Evolutionary conservation across 176 grass and related monocot genomes (phyloP), one percentile per base, ranked within the genome.

Genomic region (Carex kokanica): DNA sequence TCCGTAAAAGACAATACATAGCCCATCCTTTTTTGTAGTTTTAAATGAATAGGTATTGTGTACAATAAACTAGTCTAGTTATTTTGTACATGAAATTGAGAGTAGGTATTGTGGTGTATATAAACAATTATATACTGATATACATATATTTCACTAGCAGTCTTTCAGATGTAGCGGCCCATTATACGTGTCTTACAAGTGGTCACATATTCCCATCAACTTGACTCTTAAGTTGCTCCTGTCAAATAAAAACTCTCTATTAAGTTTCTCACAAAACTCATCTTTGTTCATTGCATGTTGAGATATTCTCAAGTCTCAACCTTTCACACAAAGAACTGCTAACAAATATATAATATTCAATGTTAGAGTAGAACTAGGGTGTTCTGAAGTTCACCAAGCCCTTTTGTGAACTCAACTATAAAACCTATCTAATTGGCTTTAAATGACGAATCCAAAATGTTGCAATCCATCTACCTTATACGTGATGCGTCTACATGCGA

Each of bases 141-240:
- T 31, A 52, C 65, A 69, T 40, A 69, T 43, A 8, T 77, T 32
- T 43, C 12, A 6, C 8, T 55, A 53, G 49, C 73, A 54, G 24
- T 31, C 32, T 38, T 68, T 68, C 32, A 38, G 65, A 75, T 52
- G 20, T 53, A 27, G 71, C 43, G 16, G 73, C 18, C 73, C 24
- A 14, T 25, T 77, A 41, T 38, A 40, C 2, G n/a, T 55, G 55
- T 74, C 12, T 53, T 55, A 56, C 14, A 29, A 29, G 72, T 40
- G 16, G 5, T 82, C 61, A 61, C 20, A 17, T 41, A 52, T 27
- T 66, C 40, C n/a, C 79, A 15, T 52, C 36, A 18, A 66, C 38
- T 82, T 82, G 79, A 64, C 62, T 82, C 14, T 25, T 82, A 29
- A 82, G 80, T 82, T 82, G 80, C 43, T 82, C 80, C 80, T 82